Evolutionary conservation across 2,329 filamentous ascomycete genomes (phyloP), one percentile per base, ranked within the genome.

Genomic region (Harringtonia aguacate): DNA sequence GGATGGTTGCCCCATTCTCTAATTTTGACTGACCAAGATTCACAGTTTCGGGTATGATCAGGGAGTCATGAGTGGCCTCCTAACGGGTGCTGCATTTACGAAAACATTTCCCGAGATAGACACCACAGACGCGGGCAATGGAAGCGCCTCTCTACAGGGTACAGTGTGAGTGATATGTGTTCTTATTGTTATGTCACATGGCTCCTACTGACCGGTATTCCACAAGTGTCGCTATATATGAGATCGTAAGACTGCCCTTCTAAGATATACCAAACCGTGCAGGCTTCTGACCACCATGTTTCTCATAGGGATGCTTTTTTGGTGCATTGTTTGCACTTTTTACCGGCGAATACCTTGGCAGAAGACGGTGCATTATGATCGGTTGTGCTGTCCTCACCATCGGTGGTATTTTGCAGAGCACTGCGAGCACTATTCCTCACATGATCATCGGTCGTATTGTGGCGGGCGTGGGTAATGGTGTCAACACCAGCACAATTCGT

Each of bases 381-480:
- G 48, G 36, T 2, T 39, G 38, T n/a, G 8, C 29, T 6, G 28
- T 47, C 24, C 30, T 47, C 9, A 20, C 24, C 37, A 18, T 47
- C 20, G 45, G 45, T 4, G 38, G 28, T 13, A 41, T 41, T 8
- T 8, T 47, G 13, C 45, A 44, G 41, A 33, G 38, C 59, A 73
- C 33, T 61, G 46, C 58, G 8, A 46, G 48, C 10, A 58, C 62
- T 1, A 47, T 66, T 29, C 62, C 66, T 2, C 69, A 72, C 51
- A 63, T 72, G 50, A 68, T 72, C 44, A 57, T 69, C 40, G 69
- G 69, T 8, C 58, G 71, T 39, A 64, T 72, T 9, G 58, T 76
- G 6, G 74, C 72, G 13, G 72, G 72, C n/a, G 53, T 75, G 3
- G 72, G 72, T 3, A 74, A 73, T 48, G 71, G 71, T 13, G 67